Conservation (phyloP, 1,139 yeast genomes). For the Hanseniaspora uvarum region DNA sequence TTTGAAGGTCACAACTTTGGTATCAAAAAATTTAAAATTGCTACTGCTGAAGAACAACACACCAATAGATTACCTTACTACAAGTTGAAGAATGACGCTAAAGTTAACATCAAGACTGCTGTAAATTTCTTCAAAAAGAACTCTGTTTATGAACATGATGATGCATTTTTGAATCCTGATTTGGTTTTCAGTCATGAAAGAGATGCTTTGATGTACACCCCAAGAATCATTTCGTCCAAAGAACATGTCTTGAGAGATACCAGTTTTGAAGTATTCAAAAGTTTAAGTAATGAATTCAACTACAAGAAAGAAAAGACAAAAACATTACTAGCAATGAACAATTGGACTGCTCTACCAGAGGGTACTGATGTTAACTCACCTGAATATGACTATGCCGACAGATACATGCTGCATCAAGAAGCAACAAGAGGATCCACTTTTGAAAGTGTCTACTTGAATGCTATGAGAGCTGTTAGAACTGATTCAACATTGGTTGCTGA, state of each 20-base stretch:
- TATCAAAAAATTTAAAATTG: slow-evolving; percentile 3
- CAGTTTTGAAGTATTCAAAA: slow-evolving; percentile 10
- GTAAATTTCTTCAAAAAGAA: slow-evolving; percentile 7
- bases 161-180: slow-evolving; percentile 13
- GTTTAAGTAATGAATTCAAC: slow-evolving; percentile 4
- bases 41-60: background rate
- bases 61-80: slow-evolving; percentile 9
- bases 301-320: slow-evolving; percentile 10
- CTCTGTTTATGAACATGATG: slow-evolving; percentile 2
- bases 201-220: slow-evolving; percentile 6
- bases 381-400: slow-evolving; percentile 9
- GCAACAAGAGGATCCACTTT: slow-evolving; percentile 7
- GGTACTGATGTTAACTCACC: slow-evolving; percentile 4
- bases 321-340: background rate
- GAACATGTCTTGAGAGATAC: slow-evolving; percentile 17
- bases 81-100: slow-evolving; percentile 8
- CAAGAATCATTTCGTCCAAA: slow-evolving; percentile 14
- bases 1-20: slow-evolving; percentile 13
- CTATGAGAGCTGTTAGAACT: slow-evolving; percentile 1
- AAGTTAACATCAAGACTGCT: slow-evolving; percentile 12
- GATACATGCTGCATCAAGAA: slow-evolving; percentile 11
- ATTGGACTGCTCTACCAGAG: slow-evolving; percentile 12
- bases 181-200: slow-evolving; percentile 3
- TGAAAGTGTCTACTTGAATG: slow-evolving; percentile 8
- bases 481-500: slow-evolving; percentile 4